Percentiles rank a stretch among this genome's conserved stretches.
Evolutionary conservation across 306 rosid species (phyloP).

Genomic region (Spatholobus suberectus): DNA sequence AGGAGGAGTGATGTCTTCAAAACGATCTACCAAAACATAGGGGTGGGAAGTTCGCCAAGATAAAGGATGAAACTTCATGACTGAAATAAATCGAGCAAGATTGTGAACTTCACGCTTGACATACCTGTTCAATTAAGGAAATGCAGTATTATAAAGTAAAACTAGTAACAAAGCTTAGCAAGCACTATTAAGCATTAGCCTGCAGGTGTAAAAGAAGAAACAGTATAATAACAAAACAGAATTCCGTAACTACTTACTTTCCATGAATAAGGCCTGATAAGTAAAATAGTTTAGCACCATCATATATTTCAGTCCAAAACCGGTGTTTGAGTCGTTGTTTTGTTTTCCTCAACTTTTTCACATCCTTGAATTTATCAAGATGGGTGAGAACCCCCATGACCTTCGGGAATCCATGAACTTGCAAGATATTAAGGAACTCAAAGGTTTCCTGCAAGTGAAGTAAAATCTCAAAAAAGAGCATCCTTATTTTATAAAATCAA

Average conservation of each 20-base stretch:
- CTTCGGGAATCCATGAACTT: conserved; percentile 92
- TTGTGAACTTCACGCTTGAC: conserved; percentile 89
- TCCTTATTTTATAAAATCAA: background rate
- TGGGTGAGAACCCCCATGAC: conserved; percentile 99
- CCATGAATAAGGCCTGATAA: conserved; percentile 90
- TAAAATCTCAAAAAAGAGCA: conserved; percentile 4
- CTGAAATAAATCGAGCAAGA: conserved; percentile 93
- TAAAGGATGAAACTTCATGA: conserved; percentile 92
- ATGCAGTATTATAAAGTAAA: conserved; percentile 5
- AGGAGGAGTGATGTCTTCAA: conserved; percentile 96
- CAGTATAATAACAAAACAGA: background rate
- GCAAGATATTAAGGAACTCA: conserved; percentile 94
- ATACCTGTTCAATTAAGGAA: conserved; percentile 61
- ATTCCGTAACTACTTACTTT: conserved; percentile 63
- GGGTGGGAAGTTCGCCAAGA: conserved; percentile 95
- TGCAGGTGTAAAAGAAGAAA: conserved; percentile 10
- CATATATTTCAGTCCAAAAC: conserved; percentile 92
- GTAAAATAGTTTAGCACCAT: conserved; percentile 94
- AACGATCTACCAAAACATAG: conserved; percentile 85
- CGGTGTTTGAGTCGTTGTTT: conserved; percentile 92
- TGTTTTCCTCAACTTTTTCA: conserved; percentile 79
- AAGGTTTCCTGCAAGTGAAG: conserved; percentile 77
- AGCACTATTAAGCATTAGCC: background rate
- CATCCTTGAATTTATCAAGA: conserved; percentile 88
- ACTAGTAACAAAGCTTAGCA: conserved; percentile 7